These are phyloP conservation scores for Allium cepa DNA, from an alignment of 106 monocot genomes.

Conservation along the genomic window DNA sequence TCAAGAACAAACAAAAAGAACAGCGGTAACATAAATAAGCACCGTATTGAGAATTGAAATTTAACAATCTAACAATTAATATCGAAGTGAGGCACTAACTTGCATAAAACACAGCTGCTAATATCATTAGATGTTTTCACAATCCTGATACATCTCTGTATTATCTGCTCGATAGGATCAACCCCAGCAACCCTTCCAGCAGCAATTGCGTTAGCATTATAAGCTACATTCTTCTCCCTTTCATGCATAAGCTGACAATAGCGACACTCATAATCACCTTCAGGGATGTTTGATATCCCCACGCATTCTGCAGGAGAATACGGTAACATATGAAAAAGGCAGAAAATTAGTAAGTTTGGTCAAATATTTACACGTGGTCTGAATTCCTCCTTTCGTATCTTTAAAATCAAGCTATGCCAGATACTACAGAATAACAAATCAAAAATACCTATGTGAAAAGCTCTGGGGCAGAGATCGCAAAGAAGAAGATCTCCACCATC, in stretches of 20 bases:
- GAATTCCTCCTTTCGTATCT: not conserved
- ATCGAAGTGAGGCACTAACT: slow-evolving; percentile 20
- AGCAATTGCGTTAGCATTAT: slow-evolving; percentile 66
- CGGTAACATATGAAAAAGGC: not conserved
- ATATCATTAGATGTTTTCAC: slow-evolving; percentile 43
- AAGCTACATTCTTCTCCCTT: slow-evolving; percentile 20
- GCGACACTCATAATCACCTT: slow-evolving; percentile 50
- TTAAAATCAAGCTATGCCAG: not conserved
- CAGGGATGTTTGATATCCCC: slow-evolving; percentile 33
- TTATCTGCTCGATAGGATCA: slow-evolving; percentile 65
- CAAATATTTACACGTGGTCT: too few relatives aligned
- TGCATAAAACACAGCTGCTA: slow-evolving; percentile 66
- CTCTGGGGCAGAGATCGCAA: slow-evolving; percentile 94
- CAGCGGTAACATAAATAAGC: too few relatives aligned
- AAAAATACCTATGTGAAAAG: slow-evolving; percentile 76
- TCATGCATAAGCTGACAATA: slow-evolving; percentile 43
- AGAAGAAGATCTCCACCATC: slow-evolving; percentile 91
- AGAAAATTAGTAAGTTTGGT: not conserved
- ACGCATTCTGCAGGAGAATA: slow-evolving; percentile 4
- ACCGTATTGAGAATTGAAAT: too few relatives aligned
- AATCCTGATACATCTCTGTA: slow-evolving; percentile 59
- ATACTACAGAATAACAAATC: not conserved
- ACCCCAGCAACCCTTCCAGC: slow-evolving; percentile 77
- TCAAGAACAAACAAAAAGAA: too few relatives aligned
- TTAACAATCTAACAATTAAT: not conserved